These are phyloP conservation scores for Coix lacrymajobi DNA, from an alignment of 176 grass and related monocot genomes.

Conservation along the genomic window DNA sequence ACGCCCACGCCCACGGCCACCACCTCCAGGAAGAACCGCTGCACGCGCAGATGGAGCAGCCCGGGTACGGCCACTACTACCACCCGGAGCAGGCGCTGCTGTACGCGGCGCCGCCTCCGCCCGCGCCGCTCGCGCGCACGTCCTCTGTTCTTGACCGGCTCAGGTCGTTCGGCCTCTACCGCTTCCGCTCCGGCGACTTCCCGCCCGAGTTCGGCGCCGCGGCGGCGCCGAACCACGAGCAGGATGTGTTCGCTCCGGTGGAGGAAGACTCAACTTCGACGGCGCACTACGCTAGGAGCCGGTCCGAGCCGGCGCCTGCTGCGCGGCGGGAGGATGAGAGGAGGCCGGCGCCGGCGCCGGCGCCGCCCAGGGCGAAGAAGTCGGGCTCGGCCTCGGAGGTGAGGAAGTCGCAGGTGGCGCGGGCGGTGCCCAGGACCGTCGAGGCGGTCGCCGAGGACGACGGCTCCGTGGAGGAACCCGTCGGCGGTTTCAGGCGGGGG, in stretches of 20 bases:
- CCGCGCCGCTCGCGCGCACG: conserved; percentile 36
- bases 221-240: background rate
- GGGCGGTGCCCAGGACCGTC: background rate
- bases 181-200: conserved; percentile 73
- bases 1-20: background rate
- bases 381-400: conserved; percentile 14
- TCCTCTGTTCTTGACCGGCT: conserved; percentile 59
- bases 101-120: conserved; percentile 1
- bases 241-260: background rate
- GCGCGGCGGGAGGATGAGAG: background rate
- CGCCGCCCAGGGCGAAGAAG: conserved; percentile 2
- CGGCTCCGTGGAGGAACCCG: conserved; percentile 33
- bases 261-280: background rate
- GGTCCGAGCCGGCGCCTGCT: conserved; percentile 30
- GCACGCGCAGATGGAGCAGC: background rate
- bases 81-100: background rate
- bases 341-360: background rate
- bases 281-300: conserved; percentile 33
- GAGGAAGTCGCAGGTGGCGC: background rate
- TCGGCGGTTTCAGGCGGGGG: conserved; percentile 16
- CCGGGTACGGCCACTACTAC: background rate
- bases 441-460: conserved; percentile 6
- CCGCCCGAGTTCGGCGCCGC: conserved; percentile 20
- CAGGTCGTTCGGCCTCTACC: conserved; percentile 61
- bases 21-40: background rate